Evolutionary conservation across 768 basidiomycete species (phyloP).

Genomic region (Saitozyma podzolica): DNA sequence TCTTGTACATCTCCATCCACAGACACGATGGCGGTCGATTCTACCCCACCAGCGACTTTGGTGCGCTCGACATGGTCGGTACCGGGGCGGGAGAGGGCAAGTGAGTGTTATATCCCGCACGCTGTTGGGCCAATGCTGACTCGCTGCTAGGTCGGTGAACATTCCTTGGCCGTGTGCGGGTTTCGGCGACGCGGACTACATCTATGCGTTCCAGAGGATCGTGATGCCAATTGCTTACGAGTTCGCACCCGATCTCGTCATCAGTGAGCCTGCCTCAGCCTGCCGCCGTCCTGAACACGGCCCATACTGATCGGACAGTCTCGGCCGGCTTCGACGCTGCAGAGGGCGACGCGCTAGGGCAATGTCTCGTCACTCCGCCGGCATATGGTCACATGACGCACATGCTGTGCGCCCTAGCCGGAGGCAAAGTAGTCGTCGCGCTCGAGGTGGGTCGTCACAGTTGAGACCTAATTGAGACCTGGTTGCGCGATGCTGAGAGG

Average conservation of each 20-base stretch:
- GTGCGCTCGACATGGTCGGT: conserved; percentile 80
- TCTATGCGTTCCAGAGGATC: conserved; percentile 92
- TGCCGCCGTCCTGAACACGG: not conserved
- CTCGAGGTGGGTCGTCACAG: conserved; percentile 69
- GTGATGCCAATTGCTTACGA: conserved; percentile 97
- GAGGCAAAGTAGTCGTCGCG: conserved; percentile 85
- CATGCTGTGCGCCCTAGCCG: conserved; percentile 85
- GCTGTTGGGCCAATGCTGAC: conserved; percentile 47
- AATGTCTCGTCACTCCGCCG: conserved; percentile 83
- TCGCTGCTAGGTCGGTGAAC: conserved; percentile 68
- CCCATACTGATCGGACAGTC: conserved; percentile 60
- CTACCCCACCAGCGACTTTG: conserved; percentile 91
- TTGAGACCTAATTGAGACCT: too few relatives aligned
- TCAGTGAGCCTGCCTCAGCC: conserved; percentile 63
- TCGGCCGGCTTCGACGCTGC: conserved; percentile 99
- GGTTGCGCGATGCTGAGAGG: not conserved
- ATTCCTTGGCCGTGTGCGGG: conserved; percentile 87
- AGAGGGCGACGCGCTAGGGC: conserved; percentile 84
- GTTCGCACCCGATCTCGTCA: conserved; percentile 92
- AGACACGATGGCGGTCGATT: conserved; percentile 88
- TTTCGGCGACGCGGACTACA: conserved; percentile 93
- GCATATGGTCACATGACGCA: conserved; percentile 99
- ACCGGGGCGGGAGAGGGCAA: conserved; percentile 79
- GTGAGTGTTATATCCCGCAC: conserved; percentile 57
- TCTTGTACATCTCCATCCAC: conserved; percentile 92